Evolutionary conservation across 805 yeast species (phyloP).

Genomic region (Lachancea thermotolerans): DNA sequence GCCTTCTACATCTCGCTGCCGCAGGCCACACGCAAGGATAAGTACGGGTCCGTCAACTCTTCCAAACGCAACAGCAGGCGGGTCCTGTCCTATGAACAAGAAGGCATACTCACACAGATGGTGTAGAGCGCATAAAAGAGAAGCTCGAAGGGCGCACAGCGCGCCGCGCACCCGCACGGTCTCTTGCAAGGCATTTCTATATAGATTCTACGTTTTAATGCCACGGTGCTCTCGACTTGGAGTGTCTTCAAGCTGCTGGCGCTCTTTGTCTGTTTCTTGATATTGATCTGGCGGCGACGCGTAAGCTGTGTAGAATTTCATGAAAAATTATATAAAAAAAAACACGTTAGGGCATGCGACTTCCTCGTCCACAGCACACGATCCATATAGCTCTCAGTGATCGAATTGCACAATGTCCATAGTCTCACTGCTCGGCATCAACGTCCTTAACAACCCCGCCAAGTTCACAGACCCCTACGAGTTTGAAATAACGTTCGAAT

Average conservation of each 20-base stretch:
- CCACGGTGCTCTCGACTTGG: too few species aligned
- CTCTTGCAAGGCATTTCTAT: too few species aligned
- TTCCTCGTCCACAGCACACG: too few species aligned
- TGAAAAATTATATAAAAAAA: too few species aligned
- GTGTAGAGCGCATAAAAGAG: not conserved
- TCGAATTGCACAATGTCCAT: conserved; percentile 61
- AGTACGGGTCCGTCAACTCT: conserved; percentile 4
- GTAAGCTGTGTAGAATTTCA: too few species aligned
- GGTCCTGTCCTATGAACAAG: conserved; percentile 12
- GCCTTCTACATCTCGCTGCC: conserved; percentile 12
- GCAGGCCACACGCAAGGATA: conserved; percentile 5
- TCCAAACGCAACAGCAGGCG: conserved; percentile 7
- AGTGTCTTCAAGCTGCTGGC: too few species aligned
- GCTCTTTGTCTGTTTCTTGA: too few species aligned
- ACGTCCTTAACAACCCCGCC: conserved; percentile 92
- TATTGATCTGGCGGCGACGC: too few species aligned
- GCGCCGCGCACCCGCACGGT: too few species aligned
- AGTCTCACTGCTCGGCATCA: conserved; percentile 84
- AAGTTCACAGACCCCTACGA: conserved; percentile 89
- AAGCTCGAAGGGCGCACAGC: too few species aligned
- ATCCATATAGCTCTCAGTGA: not conserved
- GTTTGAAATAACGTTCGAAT: conserved; percentile 95
- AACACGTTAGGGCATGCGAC: too few species aligned
- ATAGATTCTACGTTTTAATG: too few species aligned
- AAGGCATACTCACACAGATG: conserved; percentile 12